Base-by-base conservation (phyloP, 768 basidiomycete species). In the Pleurotus cornucopiae region DNA sequence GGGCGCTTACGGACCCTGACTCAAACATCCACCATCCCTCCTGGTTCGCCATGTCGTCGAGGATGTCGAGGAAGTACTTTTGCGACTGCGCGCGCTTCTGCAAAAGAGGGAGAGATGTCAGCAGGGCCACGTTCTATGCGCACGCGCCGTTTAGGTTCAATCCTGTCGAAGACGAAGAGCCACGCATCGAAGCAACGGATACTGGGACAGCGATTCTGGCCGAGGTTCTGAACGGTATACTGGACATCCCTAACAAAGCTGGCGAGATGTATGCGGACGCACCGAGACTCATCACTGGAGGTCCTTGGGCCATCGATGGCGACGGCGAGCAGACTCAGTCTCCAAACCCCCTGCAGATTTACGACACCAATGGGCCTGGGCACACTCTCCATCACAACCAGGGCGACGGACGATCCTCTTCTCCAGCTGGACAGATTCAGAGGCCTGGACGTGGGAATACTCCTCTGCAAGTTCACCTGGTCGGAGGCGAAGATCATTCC, bases 81-180 rank as follows among this genome's bases (percentile, higher is more conserved):
- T 53, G 51, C 18, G 38, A 41, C 39, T 53, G 51, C 38, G 11
- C 51, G 13, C 6, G 51, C 16, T 53, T 53, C 51, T 53, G 51
- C 51, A 53, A 53, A 16, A 39, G 51, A 38, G 51, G 51, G 13
- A 53, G 41, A 41, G 21, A 53, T 39, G 51, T 53, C 51, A 40
- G 51, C 51, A 53, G 41, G 39, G 51, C 51, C 11, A 53, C 51
- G 5, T 53, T 53, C 20, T 53, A 53, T 39, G 41, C 39, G 18
- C 51, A 53, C 18, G 51, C 51, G 23, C 51, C 51, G 2, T 30
- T 53, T 53, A 37, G 51, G 16, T 21, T 47, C 21, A 20, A 47
- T 21, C 46, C 30, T 34, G 2, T 34, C 9, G 30, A 34, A 34
- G 30, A 34, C 30, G 30, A 34, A 34, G 30, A 34, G 11, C 30